These are phyloP conservation scores for Dictyostelium citrinum DNA, from an alignment of 78 protist species.

Conservation along the genomic window DNA sequence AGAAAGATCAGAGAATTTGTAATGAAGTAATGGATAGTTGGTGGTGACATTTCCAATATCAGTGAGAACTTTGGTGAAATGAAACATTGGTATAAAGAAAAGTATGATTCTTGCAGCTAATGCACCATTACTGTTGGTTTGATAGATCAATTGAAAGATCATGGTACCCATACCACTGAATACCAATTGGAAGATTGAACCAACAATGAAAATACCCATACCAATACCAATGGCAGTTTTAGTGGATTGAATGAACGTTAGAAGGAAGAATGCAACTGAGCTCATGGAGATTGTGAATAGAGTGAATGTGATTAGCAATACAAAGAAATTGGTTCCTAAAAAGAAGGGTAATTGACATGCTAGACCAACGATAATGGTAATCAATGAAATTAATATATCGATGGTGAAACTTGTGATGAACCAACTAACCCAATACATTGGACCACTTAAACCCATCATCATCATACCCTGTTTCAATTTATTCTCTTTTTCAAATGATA, in stretches of 20 bases:
- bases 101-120: slow-evolving; percentile 7
- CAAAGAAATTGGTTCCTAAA: slow-evolving; percentile 54
- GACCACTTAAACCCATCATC: slow-evolving; percentile 73
- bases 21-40: background rate
- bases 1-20: background rate
- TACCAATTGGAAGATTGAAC: slow-evolving; percentile 46
- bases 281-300: slow-evolving; percentile 36
- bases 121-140: background rate
- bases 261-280: slow-evolving; percentile 38
- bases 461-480: slow-evolving; percentile 57
- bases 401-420: slow-evolving; percentile 20
- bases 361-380: slow-evolving; percentile 58
- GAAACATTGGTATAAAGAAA: slow-evolving; percentile 50
- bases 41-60: slow-evolving; percentile 9
- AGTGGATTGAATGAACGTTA: slow-evolving; percentile 37
- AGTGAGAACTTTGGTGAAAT: slow-evolving; percentile 31
- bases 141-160: slow-evolving; percentile 26
- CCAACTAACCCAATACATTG: slow-evolving; percentile 74
- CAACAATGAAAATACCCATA: slow-evolving; percentile 68
- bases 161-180: slow-evolving; percentile 34
- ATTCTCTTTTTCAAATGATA: slow-evolving; percentile 62
- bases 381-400: background rate
- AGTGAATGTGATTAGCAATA: slow-evolving; percentile 25
- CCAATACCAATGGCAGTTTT: slow-evolving; percentile 78
- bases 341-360: slow-evolving; percentile 53